These are phyloP conservation scores for Venturia effusa DNA, from an alignment of 2,329 filamentous ascomycete species.

Conservation along the genomic window DNA sequence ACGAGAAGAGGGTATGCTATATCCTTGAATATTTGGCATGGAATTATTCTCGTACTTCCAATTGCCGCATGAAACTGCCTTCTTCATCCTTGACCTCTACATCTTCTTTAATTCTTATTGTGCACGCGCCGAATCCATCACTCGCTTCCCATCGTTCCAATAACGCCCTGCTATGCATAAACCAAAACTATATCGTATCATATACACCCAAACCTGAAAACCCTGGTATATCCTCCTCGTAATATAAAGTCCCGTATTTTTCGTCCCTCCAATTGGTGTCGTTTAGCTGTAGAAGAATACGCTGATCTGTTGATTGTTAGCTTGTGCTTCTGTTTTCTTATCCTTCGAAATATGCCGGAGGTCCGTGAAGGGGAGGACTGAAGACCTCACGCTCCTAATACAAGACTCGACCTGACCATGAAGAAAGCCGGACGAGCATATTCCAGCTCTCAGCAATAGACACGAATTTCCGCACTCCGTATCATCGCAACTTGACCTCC, in stretches of 20 bases:
- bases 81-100: neutral
- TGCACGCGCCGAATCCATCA: neutral
- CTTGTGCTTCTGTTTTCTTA: neutral
- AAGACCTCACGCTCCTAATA: no score
- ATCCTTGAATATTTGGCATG: no score
- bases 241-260: neutral
- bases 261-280: neutral
- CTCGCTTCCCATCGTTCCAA: neutral
- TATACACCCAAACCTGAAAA: neutral
- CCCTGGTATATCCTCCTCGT: neutral
- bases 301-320: neutral
- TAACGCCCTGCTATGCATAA: conserved; percentile 3
- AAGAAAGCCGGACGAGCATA: no score
- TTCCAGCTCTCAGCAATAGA: no score
- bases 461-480: no score
- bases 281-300: neutral
- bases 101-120: neutral
- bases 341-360: neutral
- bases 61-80: neutral
- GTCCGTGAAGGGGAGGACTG: no score
- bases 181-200: neutral
- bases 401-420: no score
- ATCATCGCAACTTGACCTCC: neutral
- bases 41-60: no score
- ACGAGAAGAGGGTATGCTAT: no score